phyloP scores from a whole-genome alignment of 169 alveolate genomes.

The Plasmodium gonderi region DNA sequence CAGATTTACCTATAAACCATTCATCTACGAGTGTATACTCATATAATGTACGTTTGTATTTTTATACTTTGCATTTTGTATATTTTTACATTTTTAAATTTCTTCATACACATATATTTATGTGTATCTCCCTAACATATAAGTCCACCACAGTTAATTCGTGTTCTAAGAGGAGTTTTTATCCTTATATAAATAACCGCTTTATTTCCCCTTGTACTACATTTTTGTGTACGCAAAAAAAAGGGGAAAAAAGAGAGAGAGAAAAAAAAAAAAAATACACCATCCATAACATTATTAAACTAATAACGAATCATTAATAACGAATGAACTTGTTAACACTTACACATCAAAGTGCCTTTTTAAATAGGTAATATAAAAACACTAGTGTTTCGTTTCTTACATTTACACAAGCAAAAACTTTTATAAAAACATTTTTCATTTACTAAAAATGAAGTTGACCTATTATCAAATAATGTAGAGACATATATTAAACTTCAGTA shows the following conservation, averaged over 20 bases:
- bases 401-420: background rate
- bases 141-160: no score
- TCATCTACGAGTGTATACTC: background rate
- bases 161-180: no score
- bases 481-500: background rate
- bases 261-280: no score
- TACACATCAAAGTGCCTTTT: background rate
- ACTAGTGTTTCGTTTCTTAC: background rate
- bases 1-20: background rate
- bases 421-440: background rate
- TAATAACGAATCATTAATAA: no score
- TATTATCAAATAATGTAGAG: background rate
- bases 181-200: no score
- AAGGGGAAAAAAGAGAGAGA: no score
- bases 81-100: background rate
- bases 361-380: no score
- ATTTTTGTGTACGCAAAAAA: no score
- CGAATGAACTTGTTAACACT: background rate
- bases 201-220: no score
- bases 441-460: background rate
- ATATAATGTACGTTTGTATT: background rate
- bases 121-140: background rate
- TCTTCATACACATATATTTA: background rate
- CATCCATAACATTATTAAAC: no score
- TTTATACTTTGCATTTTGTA: no score